Evolutionary conservation across 306 rosid genomes (phyloP).

Genomic region (Inga oerstediana): DNA sequence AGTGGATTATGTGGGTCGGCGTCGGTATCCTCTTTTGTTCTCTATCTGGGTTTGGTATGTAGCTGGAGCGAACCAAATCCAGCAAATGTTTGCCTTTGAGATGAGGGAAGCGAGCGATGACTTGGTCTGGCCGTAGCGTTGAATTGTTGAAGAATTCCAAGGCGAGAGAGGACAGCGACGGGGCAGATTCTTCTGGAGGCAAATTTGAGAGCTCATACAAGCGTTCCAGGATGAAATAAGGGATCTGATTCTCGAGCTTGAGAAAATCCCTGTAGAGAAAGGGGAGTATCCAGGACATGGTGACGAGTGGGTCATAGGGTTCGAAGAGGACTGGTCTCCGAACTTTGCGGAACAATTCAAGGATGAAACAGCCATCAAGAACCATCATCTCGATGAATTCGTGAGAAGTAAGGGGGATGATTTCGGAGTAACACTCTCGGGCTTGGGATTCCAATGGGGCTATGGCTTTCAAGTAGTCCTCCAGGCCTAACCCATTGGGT

Average conservation of each 20-base stretch:
- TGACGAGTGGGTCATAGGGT: constrained; percentile 48
- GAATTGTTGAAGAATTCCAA: constrained; percentile 59
- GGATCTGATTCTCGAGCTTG: constrained; percentile 79
- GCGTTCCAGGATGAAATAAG: constrained; percentile 52
- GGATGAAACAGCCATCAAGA: constrained; percentile 69
- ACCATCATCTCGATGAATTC: constrained; percentile 63
- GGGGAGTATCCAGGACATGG: constrained; percentile 56
- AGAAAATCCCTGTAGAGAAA: constrained; percentile 58
- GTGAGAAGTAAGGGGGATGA: constrained; percentile 21
- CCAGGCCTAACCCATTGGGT: constrained; percentile 13
- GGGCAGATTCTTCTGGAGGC: constrained; percentile 2
- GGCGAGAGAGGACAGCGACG: constrained; percentile 41
- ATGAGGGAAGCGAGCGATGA: constrained; percentile 16
- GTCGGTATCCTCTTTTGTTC: background rate
- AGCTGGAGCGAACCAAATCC: constrained; percentile 57
- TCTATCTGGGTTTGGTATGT: constrained; percentile 24
- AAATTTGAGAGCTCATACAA: constrained; percentile 40
- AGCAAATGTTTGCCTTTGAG: constrained; percentile 52
- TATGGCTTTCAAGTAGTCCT: constrained; percentile 26
- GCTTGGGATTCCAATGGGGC: constrained; percentile 44
- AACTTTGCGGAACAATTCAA: constrained; percentile 55
- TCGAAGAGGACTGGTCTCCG: constrained; percentile 34
- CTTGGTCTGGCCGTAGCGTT: constrained; percentile 43
- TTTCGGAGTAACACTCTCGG: constrained; percentile 64
- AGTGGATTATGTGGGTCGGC: constrained; percentile 61